Evolutionary conservation across 31 red algal genomes (phyloP).

Genomic region (Asparagopsis taxiformis): DNA sequence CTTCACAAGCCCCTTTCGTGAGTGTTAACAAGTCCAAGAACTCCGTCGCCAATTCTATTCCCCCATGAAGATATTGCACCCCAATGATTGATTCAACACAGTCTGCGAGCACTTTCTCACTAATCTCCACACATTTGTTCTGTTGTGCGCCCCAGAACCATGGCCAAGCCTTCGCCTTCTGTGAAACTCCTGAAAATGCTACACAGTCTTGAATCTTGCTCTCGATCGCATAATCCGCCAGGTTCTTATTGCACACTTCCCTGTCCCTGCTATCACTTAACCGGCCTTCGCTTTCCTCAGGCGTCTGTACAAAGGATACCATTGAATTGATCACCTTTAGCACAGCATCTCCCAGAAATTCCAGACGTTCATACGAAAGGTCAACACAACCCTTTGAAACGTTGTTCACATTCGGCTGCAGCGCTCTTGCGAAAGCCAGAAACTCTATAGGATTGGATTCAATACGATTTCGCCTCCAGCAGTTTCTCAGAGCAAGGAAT

Average conservation of each 20-base stretch:
- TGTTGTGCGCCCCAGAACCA: conserved; percentile 64
- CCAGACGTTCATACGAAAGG: conserved; percentile 65
- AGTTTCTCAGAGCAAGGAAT: conserved; percentile 60
- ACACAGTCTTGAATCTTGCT: conserved; percentile 74
- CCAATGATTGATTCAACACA: conserved; percentile 81
- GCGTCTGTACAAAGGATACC: conserved; percentile 57
- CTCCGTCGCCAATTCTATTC: conserved; percentile 20
- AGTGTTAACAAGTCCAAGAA: conserved; percentile 61
- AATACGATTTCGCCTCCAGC: conserved; percentile 62
- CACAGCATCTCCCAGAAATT: conserved; percentile 85
- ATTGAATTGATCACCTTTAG: conserved; percentile 77
- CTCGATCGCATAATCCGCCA: conserved; percentile 54
- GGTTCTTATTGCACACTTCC: conserved; percentile 59
- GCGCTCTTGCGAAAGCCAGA: conserved; percentile 50
- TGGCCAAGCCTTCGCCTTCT: conserved; percentile 67
- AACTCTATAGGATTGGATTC: conserved; percentile 23
- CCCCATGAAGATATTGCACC: conserved; percentile 66
- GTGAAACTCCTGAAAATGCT: conserved; percentile 62
- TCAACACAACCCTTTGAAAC: conserved; percentile 42
- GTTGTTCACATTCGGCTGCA: conserved; percentile 75
- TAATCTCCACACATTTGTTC: conserved; percentile 38
- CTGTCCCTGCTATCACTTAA: conserved; percentile 70
- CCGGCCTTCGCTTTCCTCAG: conserved; percentile 52
- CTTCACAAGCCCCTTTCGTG: conserved; percentile 19
- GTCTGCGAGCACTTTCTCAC: conserved; percentile 81